These are phyloP conservation scores for Collybia mongolica DNA, from an alignment of 768 basidiomycete genomes.

Conservation along the genomic window DNA sequence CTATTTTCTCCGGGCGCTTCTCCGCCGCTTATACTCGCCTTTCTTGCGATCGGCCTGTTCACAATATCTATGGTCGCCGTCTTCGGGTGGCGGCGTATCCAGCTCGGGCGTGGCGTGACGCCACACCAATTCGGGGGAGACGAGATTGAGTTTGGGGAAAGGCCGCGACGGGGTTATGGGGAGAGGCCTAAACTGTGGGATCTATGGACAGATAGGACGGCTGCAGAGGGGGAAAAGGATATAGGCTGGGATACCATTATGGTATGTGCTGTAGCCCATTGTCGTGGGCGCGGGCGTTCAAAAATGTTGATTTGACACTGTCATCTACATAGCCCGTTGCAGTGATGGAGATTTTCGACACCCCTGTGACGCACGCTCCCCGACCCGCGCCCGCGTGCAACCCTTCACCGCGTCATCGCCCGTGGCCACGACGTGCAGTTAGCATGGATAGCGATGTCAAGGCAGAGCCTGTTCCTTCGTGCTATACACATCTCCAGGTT, in stretches of 20 bases:
- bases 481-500: conserved; percentile 6
- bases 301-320: conserved; percentile 1
- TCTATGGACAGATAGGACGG: conserved; percentile 26
- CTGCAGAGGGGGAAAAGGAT: conserved; percentile 10
- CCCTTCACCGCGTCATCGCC: not conserved
- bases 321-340: conserved; percentile 15
- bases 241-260: conserved; percentile 38
- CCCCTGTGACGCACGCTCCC: not conserved
- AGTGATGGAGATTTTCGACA: conserved; percentile 6
- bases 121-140: not conserved
- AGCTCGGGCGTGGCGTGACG: conserved; percentile 10
- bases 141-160: not conserved
- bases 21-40: conserved; percentile 57
- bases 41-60: conserved; percentile 59
- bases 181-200: conserved; percentile 47
- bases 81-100: conserved; percentile 44
- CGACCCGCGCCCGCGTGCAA: not conserved
- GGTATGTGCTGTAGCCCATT: conserved; percentile 26
- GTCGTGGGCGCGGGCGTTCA: not conserved
- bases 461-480: not conserved
- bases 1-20: conserved; percentile 35
- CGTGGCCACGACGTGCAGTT: not conserved
- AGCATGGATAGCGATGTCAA: not conserved
- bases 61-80: conserved; percentile 44
- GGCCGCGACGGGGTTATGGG: conserved; percentile 10